A percentile compares a stretch with the other conserved stretches of the same genome.
Evolutionary conservation across 1,139 yeast genomes (phyloP).

Genomic region (Keqinozyma sinolaborantium): DNA sequence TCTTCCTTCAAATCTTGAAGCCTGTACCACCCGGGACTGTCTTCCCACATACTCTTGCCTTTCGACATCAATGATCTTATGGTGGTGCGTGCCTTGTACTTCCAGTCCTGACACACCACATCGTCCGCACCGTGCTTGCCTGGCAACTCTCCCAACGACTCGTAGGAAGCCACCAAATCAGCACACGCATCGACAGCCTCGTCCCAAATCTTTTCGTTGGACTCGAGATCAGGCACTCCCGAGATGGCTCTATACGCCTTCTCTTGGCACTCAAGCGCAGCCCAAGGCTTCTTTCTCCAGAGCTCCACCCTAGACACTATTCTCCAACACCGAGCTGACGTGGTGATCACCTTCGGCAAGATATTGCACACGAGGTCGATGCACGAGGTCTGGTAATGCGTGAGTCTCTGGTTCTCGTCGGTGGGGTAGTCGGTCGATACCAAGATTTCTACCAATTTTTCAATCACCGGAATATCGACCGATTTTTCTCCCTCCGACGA

Average conservation of each 20-base stretch:
- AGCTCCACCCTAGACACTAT: conserved; percentile 77
- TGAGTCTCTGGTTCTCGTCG: conserved; percentile 33
- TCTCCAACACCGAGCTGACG: conserved; percentile 78
- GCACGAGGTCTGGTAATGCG: conserved; percentile 64
- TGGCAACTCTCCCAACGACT: conserved; percentile 78
- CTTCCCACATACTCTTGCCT: conserved; percentile 80
- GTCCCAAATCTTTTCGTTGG: conserved; percentile 65
- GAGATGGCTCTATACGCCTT: conserved; percentile 77
- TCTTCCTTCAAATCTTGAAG: conserved; percentile 54
- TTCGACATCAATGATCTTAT: conserved; percentile 75
- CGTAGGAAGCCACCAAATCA: conserved; percentile 85
- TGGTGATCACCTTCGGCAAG: conserved; percentile 66
- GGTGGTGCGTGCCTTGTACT: conserved; percentile 71
- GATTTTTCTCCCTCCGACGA: conserved; percentile 57
- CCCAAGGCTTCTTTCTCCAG: conserved; percentile 89
- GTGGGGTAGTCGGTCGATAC: conserved; percentile 50
- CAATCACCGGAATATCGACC: conserved; percentile 74
- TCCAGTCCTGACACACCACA: conserved; percentile 89
- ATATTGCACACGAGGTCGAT: conserved; percentile 64
- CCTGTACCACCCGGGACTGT: conserved; percentile 70
- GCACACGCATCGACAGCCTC: conserved; percentile 77
- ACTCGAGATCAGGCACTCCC: conserved; percentile 62
- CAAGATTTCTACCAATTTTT: conserved; percentile 66
- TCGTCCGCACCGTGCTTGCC: conserved; percentile 86
- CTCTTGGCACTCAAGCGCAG: conserved; percentile 79